Conservation (phyloP, 1,139 yeast genomes). For the Candida anutae region DNA sequence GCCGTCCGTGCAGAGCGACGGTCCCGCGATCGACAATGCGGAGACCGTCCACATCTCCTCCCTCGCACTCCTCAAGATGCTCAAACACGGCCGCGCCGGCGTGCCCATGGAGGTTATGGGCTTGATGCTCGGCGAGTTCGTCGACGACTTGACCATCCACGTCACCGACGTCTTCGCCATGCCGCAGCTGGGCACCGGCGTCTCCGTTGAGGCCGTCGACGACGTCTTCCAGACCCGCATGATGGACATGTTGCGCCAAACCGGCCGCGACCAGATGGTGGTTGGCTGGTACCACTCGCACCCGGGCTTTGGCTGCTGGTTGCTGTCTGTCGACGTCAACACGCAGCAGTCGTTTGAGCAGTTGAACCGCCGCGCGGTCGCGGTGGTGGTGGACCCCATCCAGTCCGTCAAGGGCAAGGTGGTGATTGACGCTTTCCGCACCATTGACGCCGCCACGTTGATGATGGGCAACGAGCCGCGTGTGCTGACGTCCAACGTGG, state of each 20-base stretch:
- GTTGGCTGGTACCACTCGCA: slow-evolving; percentile 99
- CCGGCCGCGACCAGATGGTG: slow-evolving; percentile 97
- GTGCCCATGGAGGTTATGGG: slow-evolving; percentile 99
- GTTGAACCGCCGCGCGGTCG: slow-evolving; percentile 89
- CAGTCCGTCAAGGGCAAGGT: slow-evolving; percentile 98
- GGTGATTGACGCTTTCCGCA: slow-evolving; percentile 95
- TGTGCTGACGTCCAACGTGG: slow-evolving; percentile 93
- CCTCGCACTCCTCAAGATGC: slow-evolving; percentile 89
- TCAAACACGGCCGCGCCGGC: slow-evolving; percentile 97
- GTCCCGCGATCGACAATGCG: slow-evolving; percentile 85
- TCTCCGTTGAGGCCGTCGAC: slow-evolving; percentile 97
- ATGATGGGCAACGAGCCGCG: slow-evolving; percentile 98
- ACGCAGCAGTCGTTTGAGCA: slow-evolving; percentile 98
- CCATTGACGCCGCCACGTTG: slow-evolving; percentile 78
- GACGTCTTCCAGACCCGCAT: slow-evolving; percentile 97
- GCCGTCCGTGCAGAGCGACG: slow-evolving; percentile 49
- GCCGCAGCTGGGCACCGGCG: slow-evolving; percentile 99
- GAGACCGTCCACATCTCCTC: slow-evolving; percentile 97
- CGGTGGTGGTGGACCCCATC: slow-evolving; percentile 96
- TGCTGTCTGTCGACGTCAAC: slow-evolving; percentile 92
- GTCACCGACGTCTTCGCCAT: slow-evolving; percentile 97
- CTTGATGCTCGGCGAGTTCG: slow-evolving; percentile 95
- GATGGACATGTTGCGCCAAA: slow-evolving; percentile 99
- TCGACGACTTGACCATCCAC: slow-evolving; percentile 94
- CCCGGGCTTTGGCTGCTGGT: slow-evolving; percentile 99